Conservation (phyloP, 2,329 filamentous ascomycete genomes). For the Aureobasidium uvarum region DNA sequence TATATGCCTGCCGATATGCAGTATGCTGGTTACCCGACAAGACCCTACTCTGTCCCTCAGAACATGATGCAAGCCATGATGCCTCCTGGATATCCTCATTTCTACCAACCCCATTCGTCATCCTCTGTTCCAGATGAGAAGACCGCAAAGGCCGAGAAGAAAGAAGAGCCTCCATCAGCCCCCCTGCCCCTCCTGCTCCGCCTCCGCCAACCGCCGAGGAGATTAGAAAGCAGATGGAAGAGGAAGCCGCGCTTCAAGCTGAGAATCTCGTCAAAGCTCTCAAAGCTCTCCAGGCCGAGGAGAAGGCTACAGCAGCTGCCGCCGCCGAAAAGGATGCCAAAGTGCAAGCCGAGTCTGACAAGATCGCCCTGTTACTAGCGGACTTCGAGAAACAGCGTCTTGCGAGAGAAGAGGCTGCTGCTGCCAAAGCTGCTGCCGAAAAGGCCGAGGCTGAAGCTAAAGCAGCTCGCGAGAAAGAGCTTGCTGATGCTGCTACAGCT, state of each 20-base stretch:
- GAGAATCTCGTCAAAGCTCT: constrained; percentile 10
- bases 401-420: constrained; percentile 40
- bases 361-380: constrained; percentile 41
- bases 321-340: constrained; percentile 20
- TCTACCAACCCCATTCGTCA: background rate
- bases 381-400: constrained; percentile 45
- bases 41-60: constrained; percentile 28
- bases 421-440: constrained; percentile 50
- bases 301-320: constrained; percentile 10
- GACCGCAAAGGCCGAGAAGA: background rate
- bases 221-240: constrained; percentile 36
- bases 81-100: background rate
- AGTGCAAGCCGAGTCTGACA: constrained; percentile 29
- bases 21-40: background rate
- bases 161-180: constrained; percentile 30
- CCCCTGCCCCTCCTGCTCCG: constrained; percentile 29
- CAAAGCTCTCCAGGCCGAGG: constrained; percentile 26
- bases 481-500: constrained; percentile 44
- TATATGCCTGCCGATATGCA: constrained; percentile 15
- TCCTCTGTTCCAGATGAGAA: background rate
- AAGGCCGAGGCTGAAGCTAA: constrained; percentile 40
- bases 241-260: constrained; percentile 34
- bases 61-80: constrained; percentile 30
- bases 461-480: constrained; percentile 48
- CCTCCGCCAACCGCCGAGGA: constrained; percentile 31